These are phyloP conservation scores for Mrakia blollopis DNA, from an alignment of 768 basidiomycete species.

Conservation along the genomic window DNA sequence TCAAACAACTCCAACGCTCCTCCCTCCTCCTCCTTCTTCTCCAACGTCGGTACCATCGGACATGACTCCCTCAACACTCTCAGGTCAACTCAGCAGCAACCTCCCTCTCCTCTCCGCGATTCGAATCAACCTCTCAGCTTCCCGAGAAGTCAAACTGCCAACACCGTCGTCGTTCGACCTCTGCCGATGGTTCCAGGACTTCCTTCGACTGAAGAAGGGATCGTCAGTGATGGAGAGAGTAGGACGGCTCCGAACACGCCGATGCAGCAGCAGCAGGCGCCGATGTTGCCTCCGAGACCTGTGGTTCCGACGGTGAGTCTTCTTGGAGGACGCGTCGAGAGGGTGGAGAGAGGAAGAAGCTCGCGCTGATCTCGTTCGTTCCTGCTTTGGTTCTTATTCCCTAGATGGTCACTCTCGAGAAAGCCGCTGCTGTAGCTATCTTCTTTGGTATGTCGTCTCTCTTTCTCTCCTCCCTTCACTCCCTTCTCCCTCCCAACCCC, in stretches of 20 bases:
- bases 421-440: conserved; percentile 83
- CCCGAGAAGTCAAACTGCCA: background rate
- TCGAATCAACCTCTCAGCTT: background rate
- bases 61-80: background rate
- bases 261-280: conserved; percentile 4
- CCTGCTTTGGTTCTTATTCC: too few relatives aligned
- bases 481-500: background rate
- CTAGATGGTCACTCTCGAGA: conserved; percentile 78
- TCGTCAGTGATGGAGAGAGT: background rate
- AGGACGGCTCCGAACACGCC: background rate
- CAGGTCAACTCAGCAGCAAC: background rate
- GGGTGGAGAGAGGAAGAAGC: background rate
- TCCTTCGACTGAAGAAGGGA: background rate
- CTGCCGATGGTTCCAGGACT: conserved; percentile 9
- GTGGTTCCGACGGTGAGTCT: conserved; percentile 64
- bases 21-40: conserved; percentile 18
- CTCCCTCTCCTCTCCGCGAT: background rate
- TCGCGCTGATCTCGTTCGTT: background rate
- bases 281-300: conserved; percentile 37
- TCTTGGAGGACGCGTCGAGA: background rate
- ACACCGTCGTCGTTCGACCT: conserved; percentile 14
- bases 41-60: conserved; percentile 12
- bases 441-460: conserved; percentile 55
- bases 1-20: conserved; percentile 6
- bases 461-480: too few relatives aligned